Conservation (phyloP, 768 basidiomycete species). For the Lanmaoa rubissima region DNA sequence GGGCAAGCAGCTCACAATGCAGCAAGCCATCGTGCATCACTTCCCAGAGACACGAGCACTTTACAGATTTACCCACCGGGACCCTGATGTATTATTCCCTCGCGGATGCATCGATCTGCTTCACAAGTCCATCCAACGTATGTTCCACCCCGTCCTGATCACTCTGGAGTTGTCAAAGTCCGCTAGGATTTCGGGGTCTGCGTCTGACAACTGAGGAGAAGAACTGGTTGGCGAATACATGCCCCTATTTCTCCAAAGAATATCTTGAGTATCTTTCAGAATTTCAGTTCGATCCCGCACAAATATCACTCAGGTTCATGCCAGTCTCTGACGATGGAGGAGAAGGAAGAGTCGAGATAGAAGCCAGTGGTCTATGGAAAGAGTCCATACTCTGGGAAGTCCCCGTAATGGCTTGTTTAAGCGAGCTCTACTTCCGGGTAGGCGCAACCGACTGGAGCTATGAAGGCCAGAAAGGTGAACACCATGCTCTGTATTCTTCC, state of each 20-base stretch:
- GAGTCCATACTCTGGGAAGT: conserved; percentile 96
- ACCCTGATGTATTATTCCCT: conserved; percentile 61
- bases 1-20: conserved; percentile 79
- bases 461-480: conserved; percentile 72
- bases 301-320: conserved; percentile 58
- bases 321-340: conserved; percentile 51
- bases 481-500: not conserved
- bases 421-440: conserved; percentile 81
- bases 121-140: conserved; percentile 55
- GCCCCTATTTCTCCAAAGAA: conserved; percentile 66
- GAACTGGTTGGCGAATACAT: conserved; percentile 60
- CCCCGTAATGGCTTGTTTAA: conserved; percentile 88
- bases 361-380: conserved; percentile 68
- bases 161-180: conserved; percentile 15
- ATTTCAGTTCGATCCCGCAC: conserved; percentile 70
- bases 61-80: conserved; percentile 83
- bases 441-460: conserved; percentile 82
- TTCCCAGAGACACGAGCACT: conserved; percentile 71
- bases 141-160: conserved; percentile 36
- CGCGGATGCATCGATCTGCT: conserved; percentile 26
- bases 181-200: conserved; percentile 66
- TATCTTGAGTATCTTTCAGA: conserved; percentile 77
- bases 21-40: conserved; percentile 79
- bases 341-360: conserved; percentile 69
- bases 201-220: conserved; percentile 59